Conservation (phyloP, 805 yeast genomes). For the Zygosaccharomyces rouxii region DNA sequence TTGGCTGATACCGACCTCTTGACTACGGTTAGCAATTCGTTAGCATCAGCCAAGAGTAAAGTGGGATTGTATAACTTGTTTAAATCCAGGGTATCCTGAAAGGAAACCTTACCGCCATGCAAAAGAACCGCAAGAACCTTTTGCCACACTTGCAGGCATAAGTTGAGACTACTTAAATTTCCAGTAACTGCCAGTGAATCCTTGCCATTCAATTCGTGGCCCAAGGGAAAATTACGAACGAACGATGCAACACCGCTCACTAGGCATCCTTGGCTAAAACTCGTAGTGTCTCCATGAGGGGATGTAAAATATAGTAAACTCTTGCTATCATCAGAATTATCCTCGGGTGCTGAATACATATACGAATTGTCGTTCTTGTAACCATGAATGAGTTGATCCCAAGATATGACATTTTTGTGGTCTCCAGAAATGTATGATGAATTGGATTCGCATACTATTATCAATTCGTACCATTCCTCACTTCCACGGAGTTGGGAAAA, state of each 20-base stretch:
- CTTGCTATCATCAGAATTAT: constrained; percentile 37
- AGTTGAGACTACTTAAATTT: constrained; percentile 10
- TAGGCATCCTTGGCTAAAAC: constrained; percentile 49
- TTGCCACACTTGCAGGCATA: constrained; percentile 43
- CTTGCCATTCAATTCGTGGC: constrained; percentile 34
- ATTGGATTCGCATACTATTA: constrained; percentile 32
- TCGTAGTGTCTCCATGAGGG: constrained; percentile 23
- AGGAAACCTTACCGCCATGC: constrained; percentile 33
- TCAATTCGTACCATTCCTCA: constrained; percentile 30
- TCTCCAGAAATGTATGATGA: neutral
- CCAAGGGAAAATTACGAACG: constrained; percentile 36
- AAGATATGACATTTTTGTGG: constrained; percentile 19
- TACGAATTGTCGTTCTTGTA: constrained; percentile 19
- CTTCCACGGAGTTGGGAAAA: constrained; percentile 23
- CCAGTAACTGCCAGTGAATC: constrained; percentile 33
- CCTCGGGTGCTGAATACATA: constrained; percentile 30
- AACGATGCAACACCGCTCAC: constrained; percentile 52
- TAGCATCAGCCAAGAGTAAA: constrained; percentile 20
- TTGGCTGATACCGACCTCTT: neutral
- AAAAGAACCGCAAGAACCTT: constrained; percentile 35
- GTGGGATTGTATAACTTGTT: constrained; percentile 15
- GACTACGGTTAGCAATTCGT: constrained; percentile 10
- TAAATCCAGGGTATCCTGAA: constrained; percentile 25
- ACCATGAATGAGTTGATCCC: constrained; percentile 23
- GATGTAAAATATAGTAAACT: constrained; percentile 29